Evolutionary conservation across 2,329 filamentous ascomycete genomes (phyloP).

Genomic region (Phoma sp.): DNA sequence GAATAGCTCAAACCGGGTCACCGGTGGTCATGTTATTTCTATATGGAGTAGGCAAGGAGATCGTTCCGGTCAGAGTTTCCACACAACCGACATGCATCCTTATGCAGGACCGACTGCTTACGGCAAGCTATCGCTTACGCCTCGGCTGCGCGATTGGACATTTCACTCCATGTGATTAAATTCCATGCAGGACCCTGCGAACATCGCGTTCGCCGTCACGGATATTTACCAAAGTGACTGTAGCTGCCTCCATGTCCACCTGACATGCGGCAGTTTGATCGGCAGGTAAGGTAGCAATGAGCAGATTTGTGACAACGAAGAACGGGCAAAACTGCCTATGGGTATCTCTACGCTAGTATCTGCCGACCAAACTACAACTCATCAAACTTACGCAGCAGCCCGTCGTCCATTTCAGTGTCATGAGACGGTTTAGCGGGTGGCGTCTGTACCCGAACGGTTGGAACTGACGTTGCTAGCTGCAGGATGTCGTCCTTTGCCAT

Average conservation of each 20-base stretch:
- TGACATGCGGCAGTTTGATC: constrained; percentile 3
- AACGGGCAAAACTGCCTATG: constrained; percentile 8
- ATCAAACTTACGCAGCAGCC: constrained; percentile 32
- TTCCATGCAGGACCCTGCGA: background rate
- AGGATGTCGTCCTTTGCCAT: constrained; percentile 45
- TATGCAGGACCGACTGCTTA: background rate
- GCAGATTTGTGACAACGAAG: background rate
- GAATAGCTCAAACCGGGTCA: constrained; percentile 4
- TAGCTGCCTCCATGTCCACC: background rate
- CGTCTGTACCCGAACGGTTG: constrained; percentile 9
- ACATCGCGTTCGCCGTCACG: background rate
- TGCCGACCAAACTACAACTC: constrained; percentile 25
- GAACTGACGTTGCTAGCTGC: constrained; percentile 16
- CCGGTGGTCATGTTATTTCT: background rate
- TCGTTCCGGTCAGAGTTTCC: constrained; percentile 2
- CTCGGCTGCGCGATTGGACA: constrained; percentile 10
- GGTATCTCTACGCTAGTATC: constrained; percentile 21
- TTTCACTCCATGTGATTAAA: constrained; percentile 2
- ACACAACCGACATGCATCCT: background rate
- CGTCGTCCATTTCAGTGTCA: constrained; percentile 19
- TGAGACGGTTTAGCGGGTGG: constrained; percentile 5
- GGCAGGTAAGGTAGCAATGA: background rate
- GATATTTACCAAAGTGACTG: constrained; percentile 1
- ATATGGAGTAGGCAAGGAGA: background rate
- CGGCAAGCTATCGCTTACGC: background rate